phyloP scores from a whole-genome alignment of 495 filamentous ascomycete species.

The Astrothelium macrocarpum region DNA sequence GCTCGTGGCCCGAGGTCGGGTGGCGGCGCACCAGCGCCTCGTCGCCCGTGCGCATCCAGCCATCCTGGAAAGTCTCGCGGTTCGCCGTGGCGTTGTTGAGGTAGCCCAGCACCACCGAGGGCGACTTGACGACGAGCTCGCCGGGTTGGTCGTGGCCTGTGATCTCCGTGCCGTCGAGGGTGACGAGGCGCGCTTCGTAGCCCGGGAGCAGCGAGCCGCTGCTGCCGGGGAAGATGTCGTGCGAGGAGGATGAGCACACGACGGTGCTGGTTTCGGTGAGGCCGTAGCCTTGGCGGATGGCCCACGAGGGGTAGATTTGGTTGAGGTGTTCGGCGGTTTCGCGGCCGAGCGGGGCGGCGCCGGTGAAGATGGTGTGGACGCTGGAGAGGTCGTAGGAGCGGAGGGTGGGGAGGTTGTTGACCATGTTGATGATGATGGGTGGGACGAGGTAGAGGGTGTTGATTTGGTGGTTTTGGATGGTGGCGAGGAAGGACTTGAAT shows the following conservation, averaged over 20 bases:
- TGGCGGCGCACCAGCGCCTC: constrained; percentile 61
- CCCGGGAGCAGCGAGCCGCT: constrained; percentile 64
- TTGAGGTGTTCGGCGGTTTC: constrained; percentile 65
- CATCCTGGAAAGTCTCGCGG: constrained; percentile 65
- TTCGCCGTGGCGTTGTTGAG: constrained; percentile 77
- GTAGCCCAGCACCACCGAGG: constrained; percentile 73
- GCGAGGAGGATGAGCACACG: constrained; percentile 51
- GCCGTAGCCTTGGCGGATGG: constrained; percentile 73
- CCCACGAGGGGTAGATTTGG: constrained; percentile 54
- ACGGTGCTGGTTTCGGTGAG: constrained; percentile 77
- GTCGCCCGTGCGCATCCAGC: constrained; percentile 80
- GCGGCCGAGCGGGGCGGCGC: constrained; percentile 72
- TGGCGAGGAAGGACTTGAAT: constrained; percentile 49
- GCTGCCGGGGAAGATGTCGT: constrained; percentile 63
- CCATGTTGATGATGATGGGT: constrained; percentile 76
- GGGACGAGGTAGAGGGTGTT: constrained; percentile 63
- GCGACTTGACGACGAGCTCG: constrained; percentile 67
- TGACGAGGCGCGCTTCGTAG: constrained; percentile 57
- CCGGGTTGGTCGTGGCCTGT: constrained; percentile 66
- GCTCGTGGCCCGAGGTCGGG: constrained; percentile 54
- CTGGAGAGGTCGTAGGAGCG: constrained; percentile 67
- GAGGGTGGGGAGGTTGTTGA: constrained; percentile 52
- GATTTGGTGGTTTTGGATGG: constrained; percentile 68
- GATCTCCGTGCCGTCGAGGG: constrained; percentile 65
- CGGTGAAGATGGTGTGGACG: constrained; percentile 59